Base-by-base conservation (phyloP, 345 rosid genomes). In the Carallia pectinifolia region DNA sequence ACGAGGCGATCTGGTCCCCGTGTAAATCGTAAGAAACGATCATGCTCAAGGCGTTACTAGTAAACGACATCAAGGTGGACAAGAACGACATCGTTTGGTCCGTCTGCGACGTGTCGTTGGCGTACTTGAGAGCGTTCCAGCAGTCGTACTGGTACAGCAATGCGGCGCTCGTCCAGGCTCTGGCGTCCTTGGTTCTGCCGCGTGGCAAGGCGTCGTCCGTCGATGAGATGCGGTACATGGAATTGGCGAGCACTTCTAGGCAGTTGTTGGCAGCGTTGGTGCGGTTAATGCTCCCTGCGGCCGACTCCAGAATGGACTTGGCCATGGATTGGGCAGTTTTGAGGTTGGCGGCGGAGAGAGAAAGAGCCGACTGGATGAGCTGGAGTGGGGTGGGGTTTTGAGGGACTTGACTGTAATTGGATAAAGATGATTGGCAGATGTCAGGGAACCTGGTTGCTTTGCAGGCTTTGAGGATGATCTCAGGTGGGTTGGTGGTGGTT, bases 141-240 rank as follows among this genome's bases (percentile, higher is more conserved):
- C 97, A 86, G 48, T 84, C 95, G 84, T 90, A 88, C 73, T 90
- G 92, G 81, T 83, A 89, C 27, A 81, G 74, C 17, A 92, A 68
- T 1, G 97, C 92, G 2, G 99, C 97, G 70, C 85, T 81, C 82
- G 85, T 79, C 93, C 90, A 95, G 1, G 96, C 93, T 0, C 97
- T 83, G 7, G 90, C 92, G 66, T 90, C 92, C 79, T 92, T 90
- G 61, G 73, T 69, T 67, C 62, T 69, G n/a, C 85, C 87, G 59
- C 77, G 81, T 3, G 86, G 75, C 71, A 90, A 47, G 0, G 79
- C 86, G 8, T 79, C 84, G 16, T 80, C 74, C n/a, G 50, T 61
- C 60, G 85, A 79, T 18, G 71, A 34, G 1, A 86, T 71, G 5
- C 99, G 89, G 71, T 64, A 61, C 27, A 72, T 78, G 8, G 97